phyloP scores from a whole-genome alignment of 768 basidiomycete genomes.

The Lactarius quietus region DNA sequence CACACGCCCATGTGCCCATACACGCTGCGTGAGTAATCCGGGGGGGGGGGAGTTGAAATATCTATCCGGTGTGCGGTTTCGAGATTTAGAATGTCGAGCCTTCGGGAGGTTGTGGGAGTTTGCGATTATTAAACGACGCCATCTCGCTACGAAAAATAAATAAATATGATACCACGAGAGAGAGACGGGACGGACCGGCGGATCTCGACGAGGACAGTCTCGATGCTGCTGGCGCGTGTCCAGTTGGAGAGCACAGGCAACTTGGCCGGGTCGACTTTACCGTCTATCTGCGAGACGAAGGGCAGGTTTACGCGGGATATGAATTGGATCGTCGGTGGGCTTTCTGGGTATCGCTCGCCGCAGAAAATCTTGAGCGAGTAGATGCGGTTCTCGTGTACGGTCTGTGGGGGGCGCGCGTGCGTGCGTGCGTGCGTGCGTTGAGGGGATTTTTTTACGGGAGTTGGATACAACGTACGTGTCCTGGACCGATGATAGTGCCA shows the following conservation, averaged over 20 bases:
- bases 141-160: slow-evolving; percentile 65
- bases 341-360: slow-evolving; percentile 69
- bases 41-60: too few relatives aligned
- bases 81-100: slow-evolving; percentile 59
- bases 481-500: slow-evolving; percentile 97
- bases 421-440: slow-evolving; percentile 4
- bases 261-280: slow-evolving; percentile 72
- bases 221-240: slow-evolving; percentile 74
- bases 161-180: background rate
- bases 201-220: slow-evolving; percentile 90
- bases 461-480: slow-evolving; percentile 67
- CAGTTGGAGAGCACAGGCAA: slow-evolving; percentile 72
- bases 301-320: slow-evolving; percentile 89
- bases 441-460: slow-evolving; percentile 10
- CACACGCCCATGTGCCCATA: background rate
- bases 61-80: too few relatives aligned
- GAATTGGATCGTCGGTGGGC: slow-evolving; percentile 79
- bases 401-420: slow-evolving; percentile 43
- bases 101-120: slow-evolving; percentile 93
- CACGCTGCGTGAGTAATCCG: slow-evolving; percentile 11
- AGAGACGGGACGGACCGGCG: slow-evolving; percentile 56
- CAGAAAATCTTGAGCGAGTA: slow-evolving; percentile 93
- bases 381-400: slow-evolving; percentile 98
- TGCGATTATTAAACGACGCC: slow-evolving; percentile 87
- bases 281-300: slow-evolving; percentile 73